Conservation (phyloP, 2,329 filamentous ascomycete genomes). For the Periglandula ipomoeae region DNA sequence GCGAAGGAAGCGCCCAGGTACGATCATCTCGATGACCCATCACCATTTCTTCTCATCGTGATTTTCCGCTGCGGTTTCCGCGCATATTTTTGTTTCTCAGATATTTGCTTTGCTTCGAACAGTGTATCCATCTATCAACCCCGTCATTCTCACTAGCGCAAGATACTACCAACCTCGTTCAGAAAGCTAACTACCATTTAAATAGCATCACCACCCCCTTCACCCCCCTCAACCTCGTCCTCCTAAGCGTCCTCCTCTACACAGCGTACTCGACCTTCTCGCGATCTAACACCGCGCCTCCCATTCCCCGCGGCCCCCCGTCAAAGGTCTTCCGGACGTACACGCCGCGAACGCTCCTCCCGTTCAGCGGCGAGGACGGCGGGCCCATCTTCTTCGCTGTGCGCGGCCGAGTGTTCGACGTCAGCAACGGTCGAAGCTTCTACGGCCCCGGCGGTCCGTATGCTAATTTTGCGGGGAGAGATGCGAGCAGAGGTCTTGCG, state of each 20-base stretch:
- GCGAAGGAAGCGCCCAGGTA: slow-evolving; percentile 32
- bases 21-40: slow-evolving; percentile 8
- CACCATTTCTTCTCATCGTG: neutral
- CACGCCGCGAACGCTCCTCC: slow-evolving; percentile 72
- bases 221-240: slow-evolving; percentile 55
- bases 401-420: slow-evolving; percentile 84
- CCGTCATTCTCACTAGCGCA: too few relatives aligned
- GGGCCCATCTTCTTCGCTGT: slow-evolving; percentile 84
- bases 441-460: slow-evolving; percentile 95
- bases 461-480: slow-evolving; percentile 88
- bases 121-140: too few relatives aligned
- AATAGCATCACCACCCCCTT: slow-evolving; percentile 28
- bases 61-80: too few relatives aligned
- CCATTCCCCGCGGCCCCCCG: slow-evolving; percentile 43
- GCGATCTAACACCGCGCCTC: slow-evolving; percentile 35
- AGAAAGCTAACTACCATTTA: neutral
- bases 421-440: slow-evolving; percentile 78
- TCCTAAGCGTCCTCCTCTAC: slow-evolving; percentile 47
- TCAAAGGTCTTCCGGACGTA: slow-evolving; percentile 58
- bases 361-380: slow-evolving; percentile 69
- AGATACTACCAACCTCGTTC: too few relatives aligned
- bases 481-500: slow-evolving; percentile 81
- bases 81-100: too few relatives aligned
- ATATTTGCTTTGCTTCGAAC: too few relatives aligned
- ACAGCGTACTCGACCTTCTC: slow-evolving; percentile 46